A percentile compares a stretch with the other conserved stretches of the same genome.
Evolutionary conservation across 352 stramenopile genomes (phyloP).

Genomic region (Phytophthora sp.): DNA sequence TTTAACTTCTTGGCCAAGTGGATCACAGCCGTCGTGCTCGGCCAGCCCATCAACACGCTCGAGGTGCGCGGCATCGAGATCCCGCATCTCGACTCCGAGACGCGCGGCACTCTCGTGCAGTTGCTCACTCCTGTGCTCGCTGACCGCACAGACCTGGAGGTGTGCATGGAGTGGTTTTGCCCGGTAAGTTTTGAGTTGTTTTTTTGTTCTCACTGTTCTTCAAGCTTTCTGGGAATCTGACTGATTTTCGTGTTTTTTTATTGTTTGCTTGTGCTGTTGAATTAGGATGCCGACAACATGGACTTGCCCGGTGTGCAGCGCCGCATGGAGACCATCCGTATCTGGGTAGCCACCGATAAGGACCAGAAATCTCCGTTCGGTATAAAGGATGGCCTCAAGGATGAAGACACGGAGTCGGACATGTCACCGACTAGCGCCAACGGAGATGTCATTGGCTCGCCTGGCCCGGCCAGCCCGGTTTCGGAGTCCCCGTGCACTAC

Average conservation of each 20-base stretch:
- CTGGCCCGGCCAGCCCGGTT: constrained; percentile 61
- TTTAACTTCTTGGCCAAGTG: constrained; percentile 90
- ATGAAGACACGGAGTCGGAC: constrained; percentile 74
- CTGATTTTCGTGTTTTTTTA: constrained; percentile 20
- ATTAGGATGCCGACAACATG: constrained; percentile 72
- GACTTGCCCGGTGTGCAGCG: constrained; percentile 58
- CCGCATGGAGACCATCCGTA: constrained; percentile 80
- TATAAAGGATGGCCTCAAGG: constrained; percentile 51
- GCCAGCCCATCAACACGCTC: constrained; percentile 65
- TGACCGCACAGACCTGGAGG: constrained; percentile 82
- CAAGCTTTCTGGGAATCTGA: constrained; percentile 13
- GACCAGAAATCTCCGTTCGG: constrained; percentile 85
- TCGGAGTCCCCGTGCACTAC: constrained; percentile 43
- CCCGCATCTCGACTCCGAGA: constrained; percentile 74
- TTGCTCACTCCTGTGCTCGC: constrained; percentile 83
- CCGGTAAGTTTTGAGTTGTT: constrained; percentile 54
- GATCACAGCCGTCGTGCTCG: constrained; percentile 83
- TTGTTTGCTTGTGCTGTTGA: constrained; percentile 5
- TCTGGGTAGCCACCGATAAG: constrained; percentile 89
- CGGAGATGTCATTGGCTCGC: constrained; percentile 52
- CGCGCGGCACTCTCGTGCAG: constrained; percentile 72
- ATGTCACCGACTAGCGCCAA: constrained; percentile 54
- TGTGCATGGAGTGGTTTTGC: constrained; percentile 91
- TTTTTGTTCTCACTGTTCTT: constrained; percentile 15
- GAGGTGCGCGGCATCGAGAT: constrained; percentile 88